Evolutionary conservation across 768 basidiomycete species (phyloP), one percentile per base, ranked within the genome.

Genomic region (Pleurotus eryngii): DNA sequence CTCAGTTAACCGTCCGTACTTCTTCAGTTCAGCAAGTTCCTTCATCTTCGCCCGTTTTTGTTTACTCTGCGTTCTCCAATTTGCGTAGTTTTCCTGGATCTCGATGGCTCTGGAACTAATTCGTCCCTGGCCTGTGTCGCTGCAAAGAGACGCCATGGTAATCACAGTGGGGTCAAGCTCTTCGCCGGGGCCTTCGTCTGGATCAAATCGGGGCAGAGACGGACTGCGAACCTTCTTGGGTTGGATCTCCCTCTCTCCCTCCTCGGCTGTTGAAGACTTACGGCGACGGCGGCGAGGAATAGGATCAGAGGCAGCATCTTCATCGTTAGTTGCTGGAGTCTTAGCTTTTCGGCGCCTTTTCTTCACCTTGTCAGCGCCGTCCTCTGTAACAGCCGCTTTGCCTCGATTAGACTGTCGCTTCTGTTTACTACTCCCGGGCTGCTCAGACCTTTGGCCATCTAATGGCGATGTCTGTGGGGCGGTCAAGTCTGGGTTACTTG

Each of bases 121-220:
- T 40, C 91, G 82, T 5, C 92, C 92, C 61, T 85, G 83, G 8
- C 90, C 90, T 0, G 80, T 87, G 64, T 94, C 92, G 30, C 76
- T 80, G 67, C 92, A 93, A 4, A 92, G 76, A 0, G 83, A 70
- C 14, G 89, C 88, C 90, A 92, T 92, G 4, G 90, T 92, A n/a
- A 89, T 74, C 6, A 81, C 74, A 0, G 90, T 92, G n/a, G 90
- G 90, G 61, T 92, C 90, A 47, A 92, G 72, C 35, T 88, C 85
- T 65, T 89, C 89, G 18, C 89, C 89, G 4, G 87, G 85, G 65
- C 83, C 81, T 0, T 82, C 83, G 53, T 78, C 74, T 22, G 79
- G 73, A 65, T 86, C 83, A 59, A 82, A 86, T 0, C 74, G 77
- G 14, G 84, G 83, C 5, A 80, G 72, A 6, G 82, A 80, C 2